Percentiles rank a stretch among this genome's conserved stretches.
Conservation (phyloP, 768 basidiomycete genomes). For the Rhodocollybia butyracea region DNA sequence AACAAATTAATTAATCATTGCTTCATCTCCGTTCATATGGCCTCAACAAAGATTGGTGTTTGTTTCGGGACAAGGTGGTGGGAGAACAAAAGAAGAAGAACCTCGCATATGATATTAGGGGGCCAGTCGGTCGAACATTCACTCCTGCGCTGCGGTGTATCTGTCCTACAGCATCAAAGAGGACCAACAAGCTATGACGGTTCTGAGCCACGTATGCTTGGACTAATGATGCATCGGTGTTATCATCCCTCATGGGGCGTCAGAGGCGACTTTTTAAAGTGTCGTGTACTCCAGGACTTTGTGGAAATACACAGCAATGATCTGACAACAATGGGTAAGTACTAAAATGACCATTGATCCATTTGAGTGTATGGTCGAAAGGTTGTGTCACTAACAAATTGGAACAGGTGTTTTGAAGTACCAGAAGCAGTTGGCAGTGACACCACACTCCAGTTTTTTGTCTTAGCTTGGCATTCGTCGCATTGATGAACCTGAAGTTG, state of each 20-base stretch:
- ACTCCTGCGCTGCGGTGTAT: slow-evolving; percentile 39
- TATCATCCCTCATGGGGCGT: slow-evolving; percentile 28
- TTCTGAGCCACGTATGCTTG: slow-evolving; percentile 41
- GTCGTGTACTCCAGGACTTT: slow-evolving; percentile 27
- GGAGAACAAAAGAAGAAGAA: slow-evolving; percentile 20
- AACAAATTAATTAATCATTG: too few species aligned
- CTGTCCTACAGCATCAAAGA: slow-evolving; percentile 35
- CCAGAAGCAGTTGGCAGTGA: too few species aligned
- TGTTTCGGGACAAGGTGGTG: slow-evolving; percentile 33
- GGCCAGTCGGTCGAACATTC: slow-evolving; percentile 40
- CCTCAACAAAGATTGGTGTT: slow-evolving; percentile 33
- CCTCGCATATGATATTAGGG: slow-evolving; percentile 27
- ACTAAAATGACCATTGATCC: not conserved
- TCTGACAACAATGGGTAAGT: slow-evolving; percentile 30
- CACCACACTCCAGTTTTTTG: too few species aligned
- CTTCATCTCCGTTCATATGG: too few species aligned
- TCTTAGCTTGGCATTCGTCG: too few species aligned
- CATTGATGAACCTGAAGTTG: too few species aligned
- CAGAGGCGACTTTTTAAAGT: slow-evolving; percentile 9
- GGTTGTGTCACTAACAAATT: too few species aligned
- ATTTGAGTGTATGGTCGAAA: too few species aligned
- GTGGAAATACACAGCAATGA: slow-evolving; percentile 25
- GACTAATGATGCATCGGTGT: slow-evolving; percentile 34
- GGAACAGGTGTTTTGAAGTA: too few species aligned
- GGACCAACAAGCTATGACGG: slow-evolving; percentile 26